Evolutionary conservation across 164 flowering plant genomes (phyloP).

Genomic region (Echeveria elegans): DNA sequence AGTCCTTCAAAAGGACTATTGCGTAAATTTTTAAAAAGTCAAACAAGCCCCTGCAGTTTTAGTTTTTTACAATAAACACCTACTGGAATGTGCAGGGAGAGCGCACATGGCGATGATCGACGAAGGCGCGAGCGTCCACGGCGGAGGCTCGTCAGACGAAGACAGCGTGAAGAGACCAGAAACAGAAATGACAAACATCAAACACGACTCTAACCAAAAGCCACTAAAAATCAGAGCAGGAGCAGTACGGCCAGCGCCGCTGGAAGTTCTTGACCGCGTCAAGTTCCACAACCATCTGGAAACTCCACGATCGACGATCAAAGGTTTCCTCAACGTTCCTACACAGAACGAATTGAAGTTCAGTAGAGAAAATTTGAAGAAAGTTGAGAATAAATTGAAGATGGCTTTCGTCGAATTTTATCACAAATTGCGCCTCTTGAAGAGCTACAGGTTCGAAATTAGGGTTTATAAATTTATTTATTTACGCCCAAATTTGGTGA

Average conservation of each 20-base stretch:
- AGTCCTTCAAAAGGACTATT: neutral
- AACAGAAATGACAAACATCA: neutral
- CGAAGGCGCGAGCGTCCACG: constrained; percentile 15
- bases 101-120: constrained; percentile 21
- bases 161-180: neutral
- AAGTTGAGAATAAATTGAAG: constrained; percentile 18
- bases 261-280: constrained; percentile 31
- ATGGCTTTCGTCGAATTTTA: constrained; percentile 24
- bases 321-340: constrained; percentile 17
- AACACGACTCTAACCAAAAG: neutral
- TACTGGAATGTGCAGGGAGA: constrained; percentile 13
- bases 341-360: constrained; percentile 15
- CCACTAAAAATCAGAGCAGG: neutral
- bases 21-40: neutral
- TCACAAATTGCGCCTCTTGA: constrained; percentile 26
- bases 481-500: neutral
- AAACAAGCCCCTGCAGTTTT: neutral
- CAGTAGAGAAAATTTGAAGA: constrained; percentile 23
- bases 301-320: constrained; percentile 38
- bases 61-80: neutral
- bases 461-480: neutral
- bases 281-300: constrained; percentile 24
- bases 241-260: constrained; percentile 22
- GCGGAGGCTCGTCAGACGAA: constrained; percentile 4
- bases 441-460: constrained; percentile 22